phyloP scores from a whole-genome alignment of 1,284 basidiomycete genomes.

The Puccinia novopanici region DNA sequence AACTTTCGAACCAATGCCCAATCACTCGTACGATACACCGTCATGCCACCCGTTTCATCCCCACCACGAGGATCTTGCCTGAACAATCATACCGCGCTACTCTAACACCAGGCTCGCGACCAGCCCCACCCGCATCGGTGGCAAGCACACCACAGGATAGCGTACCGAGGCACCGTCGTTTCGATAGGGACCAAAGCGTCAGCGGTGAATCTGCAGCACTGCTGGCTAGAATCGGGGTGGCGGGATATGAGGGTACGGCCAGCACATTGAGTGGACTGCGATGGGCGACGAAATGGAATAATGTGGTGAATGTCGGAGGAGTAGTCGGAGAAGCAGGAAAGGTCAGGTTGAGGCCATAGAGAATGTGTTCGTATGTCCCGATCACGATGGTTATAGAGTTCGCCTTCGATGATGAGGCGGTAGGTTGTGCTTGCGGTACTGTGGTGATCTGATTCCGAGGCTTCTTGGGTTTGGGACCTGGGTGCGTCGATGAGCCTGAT shows the following conservation, averaged over 20 bases:
- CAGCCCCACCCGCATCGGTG: slow-evolving; percentile 26
- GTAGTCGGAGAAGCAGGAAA: not conserved
- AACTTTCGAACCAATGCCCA: slow-evolving; percentile 48
- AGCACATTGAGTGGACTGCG: slow-evolving; percentile 28
- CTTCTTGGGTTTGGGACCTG: slow-evolving; percentile 6
- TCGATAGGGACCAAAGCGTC: slow-evolving; percentile 43
- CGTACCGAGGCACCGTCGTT: slow-evolving; percentile 40
- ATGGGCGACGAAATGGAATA: slow-evolving; percentile 51
- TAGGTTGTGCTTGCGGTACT: not conserved
- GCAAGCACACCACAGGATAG: slow-evolving; percentile 37
- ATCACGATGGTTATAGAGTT: slow-evolving; percentile 49
- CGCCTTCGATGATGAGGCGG: not conserved
- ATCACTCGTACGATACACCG: slow-evolving; percentile 47
- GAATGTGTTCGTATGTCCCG: slow-evolving; percentile 47
- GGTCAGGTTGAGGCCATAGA: slow-evolving; percentile 41
- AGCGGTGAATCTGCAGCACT: slow-evolving; percentile 29
- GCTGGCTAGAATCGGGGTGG: slow-evolving; percentile 30
- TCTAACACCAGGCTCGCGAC: slow-evolving; percentile 38
- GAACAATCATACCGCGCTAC: slow-evolving; percentile 26
- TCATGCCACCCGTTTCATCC: slow-evolving; percentile 38
- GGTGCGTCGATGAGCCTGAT: not conserved
- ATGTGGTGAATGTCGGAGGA: slow-evolving; percentile 22
- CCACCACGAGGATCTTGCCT: slow-evolving; percentile 38
- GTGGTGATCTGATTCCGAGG: not conserved
- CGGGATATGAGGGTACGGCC: slow-evolving; percentile 34